Base-by-base conservation (phyloP, 306 rosid genomes). In the Trifolium repens region DNA sequence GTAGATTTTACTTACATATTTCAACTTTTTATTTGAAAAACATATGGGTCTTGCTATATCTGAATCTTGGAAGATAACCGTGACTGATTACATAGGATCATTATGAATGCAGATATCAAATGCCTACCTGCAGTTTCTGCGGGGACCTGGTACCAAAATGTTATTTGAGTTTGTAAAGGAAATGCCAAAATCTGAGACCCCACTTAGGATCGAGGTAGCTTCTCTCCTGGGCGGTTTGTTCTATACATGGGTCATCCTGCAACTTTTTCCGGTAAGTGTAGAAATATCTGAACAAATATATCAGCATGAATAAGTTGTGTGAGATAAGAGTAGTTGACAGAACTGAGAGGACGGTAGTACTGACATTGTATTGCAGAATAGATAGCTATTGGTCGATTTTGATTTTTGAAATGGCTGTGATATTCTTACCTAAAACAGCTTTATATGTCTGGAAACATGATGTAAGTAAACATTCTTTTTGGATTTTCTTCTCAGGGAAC, bases 171-270 rank as follows among this genome's bases (percentile, higher is more conserved):
- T 84, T 75, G 82, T 91, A 42, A 91, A 91, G 83, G 98, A 93
- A 85, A 91, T 93, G 98, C 98, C 98, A 46, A 91, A 87, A 76
- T 59, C 84, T 37, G 85, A 43, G 83, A 87, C 83, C 75, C 42
- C 50, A 69, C 10, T 59, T 22, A 81, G 64, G 69, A 39, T 89
- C 39, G 98, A 93, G 54, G 14, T 93, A 39, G 72, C 94, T 82
- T 89, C 98, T 82, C 79, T 87, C 64, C 67, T 91, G 14, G 92
- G 97, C 2, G 3, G 87, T 50, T 90, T 94, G 37, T 90, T 94
- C 88, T 91, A 80, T 81, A 78, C 94, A 5, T 94, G 97, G 97
- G 92, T 94, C 77, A 5, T 94, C 81, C 84, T 94, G 70, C 97
- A 84, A 78, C 94, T 94, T 50, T 94, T 94, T 78, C 96, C 98